Evolutionary conservation across 2,329 filamentous ascomycete genomes (phyloP).

Genomic region (Ophioceras dolichostomum): DNA sequence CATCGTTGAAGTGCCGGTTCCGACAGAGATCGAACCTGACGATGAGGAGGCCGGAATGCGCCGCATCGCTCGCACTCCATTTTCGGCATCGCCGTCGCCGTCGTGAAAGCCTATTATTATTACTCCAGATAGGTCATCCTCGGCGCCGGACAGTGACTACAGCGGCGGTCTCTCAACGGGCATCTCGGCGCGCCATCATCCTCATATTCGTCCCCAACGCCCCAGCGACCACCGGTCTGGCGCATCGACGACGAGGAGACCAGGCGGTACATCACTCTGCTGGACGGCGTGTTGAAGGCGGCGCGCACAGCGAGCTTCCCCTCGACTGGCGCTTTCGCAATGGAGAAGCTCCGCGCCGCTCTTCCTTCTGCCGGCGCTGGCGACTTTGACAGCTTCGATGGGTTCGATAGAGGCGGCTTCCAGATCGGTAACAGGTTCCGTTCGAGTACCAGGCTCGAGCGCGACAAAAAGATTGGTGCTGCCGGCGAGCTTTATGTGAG

Average conservation of each 20-base stretch:
- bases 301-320: conserved; percentile 1
- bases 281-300: conserved; percentile 4
- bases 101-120: too few relatives aligned
- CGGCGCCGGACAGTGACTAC: not conserved
- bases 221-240: too few relatives aligned
- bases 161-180: not conserved
- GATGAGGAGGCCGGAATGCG: not conserved
- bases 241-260: not conserved
- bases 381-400: not conserved
- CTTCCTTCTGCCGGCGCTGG: not conserved
- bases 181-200: too few relatives aligned
- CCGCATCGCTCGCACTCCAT: too few relatives aligned
- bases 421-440: not conserved
- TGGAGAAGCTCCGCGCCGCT: not conserved
- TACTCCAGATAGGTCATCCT: not conserved
- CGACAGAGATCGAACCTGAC: not conserved
- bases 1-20: not conserved
- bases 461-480: conserved; percentile 9
- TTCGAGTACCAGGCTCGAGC: not conserved
- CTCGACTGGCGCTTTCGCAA: not conserved
- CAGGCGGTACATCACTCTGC: conserved; percentile 2
- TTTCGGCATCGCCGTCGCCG: too few relatives aligned
- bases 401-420: not conserved
- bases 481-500: conserved; percentile 11
- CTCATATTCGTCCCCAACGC: too few relatives aligned